Percentiles rank a stretch among this genome's conserved stretches.
phyloP scores from a whole-genome alignment of 2,329 filamentous ascomycete species.

The Boeremia exigua region DNA sequence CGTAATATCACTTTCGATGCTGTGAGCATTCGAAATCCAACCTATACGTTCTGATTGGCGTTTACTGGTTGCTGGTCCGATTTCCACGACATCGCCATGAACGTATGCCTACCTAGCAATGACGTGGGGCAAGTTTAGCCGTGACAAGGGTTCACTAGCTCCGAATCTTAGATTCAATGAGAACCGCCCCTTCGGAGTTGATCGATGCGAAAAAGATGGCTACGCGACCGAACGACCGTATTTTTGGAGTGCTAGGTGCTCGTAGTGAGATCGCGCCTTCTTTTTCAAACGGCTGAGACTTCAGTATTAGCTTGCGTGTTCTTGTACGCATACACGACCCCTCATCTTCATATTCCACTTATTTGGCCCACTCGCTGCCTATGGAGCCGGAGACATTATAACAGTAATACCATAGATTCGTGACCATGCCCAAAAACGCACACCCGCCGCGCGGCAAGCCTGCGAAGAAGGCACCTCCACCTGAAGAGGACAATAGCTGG shows the following conservation, averaged over 20 bases:
- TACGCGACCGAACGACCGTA: slow-evolving; percentile 4
- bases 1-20: neutral
- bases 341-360: neutral
- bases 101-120: neutral
- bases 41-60: too few species aligned
- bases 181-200: slow-evolving; percentile 3
- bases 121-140: slow-evolving; percentile 16
- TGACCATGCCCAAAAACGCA: slow-evolving; percentile 57
- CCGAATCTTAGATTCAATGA: slow-evolving; percentile 16
- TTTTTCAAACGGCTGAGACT: slow-evolving; percentile 20
- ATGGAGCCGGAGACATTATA: slow-evolving; percentile 14
- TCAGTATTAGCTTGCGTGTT: slow-evolving; percentile 22
- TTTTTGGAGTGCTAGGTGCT: neutral
- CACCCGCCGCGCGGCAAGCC: slow-evolving; percentile 53
- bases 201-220: slow-evolving; percentile 13
- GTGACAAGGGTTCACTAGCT: slow-evolving; percentile 10
- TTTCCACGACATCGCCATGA: neutral
- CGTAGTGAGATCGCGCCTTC: neutral
- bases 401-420: slow-evolving; percentile 3
- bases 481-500: slow-evolving; percentile 56
- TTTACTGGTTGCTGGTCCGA: neutral
- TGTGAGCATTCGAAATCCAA: neutral
- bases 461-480: slow-evolving; percentile 50
- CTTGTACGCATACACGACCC: slow-evolving; percentile 19
- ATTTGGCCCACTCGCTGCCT: neutral